Evolutionary conservation across 2,329 filamentous ascomycete species (phyloP).

Genomic region (Epichloe gansuensis): DNA sequence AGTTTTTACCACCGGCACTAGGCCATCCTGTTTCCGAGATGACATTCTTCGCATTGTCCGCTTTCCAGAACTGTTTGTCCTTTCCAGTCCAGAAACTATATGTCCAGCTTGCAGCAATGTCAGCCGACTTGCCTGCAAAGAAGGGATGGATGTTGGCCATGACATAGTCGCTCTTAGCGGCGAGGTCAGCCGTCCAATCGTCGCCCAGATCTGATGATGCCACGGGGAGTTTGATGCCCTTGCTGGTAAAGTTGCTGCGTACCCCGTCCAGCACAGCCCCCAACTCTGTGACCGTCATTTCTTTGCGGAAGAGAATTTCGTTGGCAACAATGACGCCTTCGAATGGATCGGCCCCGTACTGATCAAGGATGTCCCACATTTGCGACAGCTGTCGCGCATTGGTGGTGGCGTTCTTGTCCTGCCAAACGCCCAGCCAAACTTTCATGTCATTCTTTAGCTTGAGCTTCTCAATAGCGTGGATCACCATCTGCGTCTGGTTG

Average conservation of each 20-base stretch:
- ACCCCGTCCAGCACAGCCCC: constrained; percentile 53
- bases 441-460: constrained; percentile 62
- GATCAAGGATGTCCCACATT: constrained; percentile 72
- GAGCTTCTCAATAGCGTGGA: constrained; percentile 67
- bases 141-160: constrained; percentile 98
- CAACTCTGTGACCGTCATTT: constrained; percentile 54
- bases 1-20: constrained; percentile 65
- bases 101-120: constrained; percentile 66
- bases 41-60: constrained; percentile 53
- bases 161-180: constrained; percentile 63
- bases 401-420: constrained; percentile 71
- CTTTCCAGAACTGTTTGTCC: constrained; percentile 52
- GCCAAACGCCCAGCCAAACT: constrained; percentile 91
- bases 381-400: constrained; percentile 70
- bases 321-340: constrained; percentile 74
- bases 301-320: constrained; percentile 63
- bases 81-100: constrained; percentile 65
- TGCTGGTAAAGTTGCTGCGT: constrained; percentile 55
- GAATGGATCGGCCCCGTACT: constrained; percentile 56
- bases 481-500: constrained; percentile 90
- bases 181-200: constrained; percentile 65
- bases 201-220: constrained; percentile 83
- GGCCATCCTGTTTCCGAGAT: constrained; percentile 94
- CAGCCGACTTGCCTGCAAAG: constrained; percentile 65
- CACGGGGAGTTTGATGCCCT: constrained; percentile 58